A percentile compares a stretch with the other conserved stretches of the same genome.
These are phyloP conservation scores for Beauveria caledonica DNA, from an alignment of 2,329 filamentous ascomycete species.

Conservation along the genomic window DNA sequence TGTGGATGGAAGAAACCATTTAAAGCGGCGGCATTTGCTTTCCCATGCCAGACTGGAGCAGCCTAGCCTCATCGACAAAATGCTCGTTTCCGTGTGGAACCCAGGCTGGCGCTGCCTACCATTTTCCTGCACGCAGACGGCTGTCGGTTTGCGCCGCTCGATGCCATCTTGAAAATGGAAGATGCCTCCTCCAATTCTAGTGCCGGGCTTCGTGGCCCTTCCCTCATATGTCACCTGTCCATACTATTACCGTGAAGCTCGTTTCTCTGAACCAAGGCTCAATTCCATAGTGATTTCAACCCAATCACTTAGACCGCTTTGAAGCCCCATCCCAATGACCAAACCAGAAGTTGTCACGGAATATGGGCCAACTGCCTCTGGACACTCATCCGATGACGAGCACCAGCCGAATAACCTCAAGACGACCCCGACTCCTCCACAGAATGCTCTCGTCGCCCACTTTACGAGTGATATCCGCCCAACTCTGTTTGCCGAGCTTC, in stretches of 20 bases:
- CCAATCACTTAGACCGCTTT: neutral
- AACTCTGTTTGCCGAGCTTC: slow-evolving; percentile 34
- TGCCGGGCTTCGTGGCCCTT: neutral
- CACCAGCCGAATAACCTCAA: neutral
- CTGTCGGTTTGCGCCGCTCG: slow-evolving; percentile 6
- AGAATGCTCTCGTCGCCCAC: slow-evolving; percentile 11
- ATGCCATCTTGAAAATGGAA: neutral
- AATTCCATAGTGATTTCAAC: neutral
- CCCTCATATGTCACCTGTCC: neutral
- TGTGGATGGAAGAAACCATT: neutral
- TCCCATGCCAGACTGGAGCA: neutral
- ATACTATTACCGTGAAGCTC: neutral
- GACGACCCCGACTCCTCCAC: neutral
- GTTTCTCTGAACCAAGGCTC: neutral
- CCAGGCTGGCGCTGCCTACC: neutral
- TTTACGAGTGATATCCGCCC: slow-evolving; percentile 26
- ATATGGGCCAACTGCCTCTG: neutral
- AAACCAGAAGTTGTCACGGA: neutral
- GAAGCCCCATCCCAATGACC: neutral
- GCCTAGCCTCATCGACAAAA: neutral
- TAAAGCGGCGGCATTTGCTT: slow-evolving; percentile 1
- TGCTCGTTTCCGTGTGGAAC: slow-evolving; percentile 6
- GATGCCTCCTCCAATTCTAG: neutral
- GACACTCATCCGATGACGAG: slow-evolving; percentile 7
- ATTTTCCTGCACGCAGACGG: neutral